A percentile compares a stretch with the other conserved stretches of the same genome.
phyloP scores from a whole-genome alignment of 2,329 filamentous ascomycete genomes.

The Exserohilum rostratum region DNA sequence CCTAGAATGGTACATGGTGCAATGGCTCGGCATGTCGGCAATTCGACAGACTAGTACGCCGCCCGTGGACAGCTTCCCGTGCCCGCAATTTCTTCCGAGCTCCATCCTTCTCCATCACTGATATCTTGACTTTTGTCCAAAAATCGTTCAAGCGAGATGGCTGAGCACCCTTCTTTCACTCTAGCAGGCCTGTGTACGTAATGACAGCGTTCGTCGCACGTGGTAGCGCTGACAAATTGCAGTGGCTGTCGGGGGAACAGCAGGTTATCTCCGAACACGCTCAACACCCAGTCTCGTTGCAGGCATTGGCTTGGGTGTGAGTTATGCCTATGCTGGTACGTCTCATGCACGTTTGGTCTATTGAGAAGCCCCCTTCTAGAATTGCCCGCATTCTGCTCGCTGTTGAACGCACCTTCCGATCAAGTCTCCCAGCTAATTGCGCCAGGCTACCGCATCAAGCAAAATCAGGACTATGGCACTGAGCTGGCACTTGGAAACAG shows the following conservation, averaged over 20 bases:
- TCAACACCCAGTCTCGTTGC: constrained; percentile 38
- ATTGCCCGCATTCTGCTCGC: not conserved
- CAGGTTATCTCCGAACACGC: constrained; percentile 35
- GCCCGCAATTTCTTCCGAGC: not conserved
- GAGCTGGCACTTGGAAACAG: constrained; percentile 38
- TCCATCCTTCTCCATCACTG: not conserved
- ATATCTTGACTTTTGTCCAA: constrained; percentile 1
- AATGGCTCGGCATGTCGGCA: constrained; percentile 6
- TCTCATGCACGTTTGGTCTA: too few species aligned
- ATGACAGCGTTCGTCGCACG: not conserved
- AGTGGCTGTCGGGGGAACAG: constrained; percentile 37
- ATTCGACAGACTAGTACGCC: not conserved
- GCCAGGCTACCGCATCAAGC: constrained; percentile 33
- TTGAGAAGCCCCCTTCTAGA: too few species aligned
- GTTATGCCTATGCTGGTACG: constrained; percentile 35
- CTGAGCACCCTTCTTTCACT: constrained; percentile 39
- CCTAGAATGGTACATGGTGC: not conserved
- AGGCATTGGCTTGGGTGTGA: constrained; percentile 32
- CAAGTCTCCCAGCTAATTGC: not conserved
- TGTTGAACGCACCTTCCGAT: not conserved
- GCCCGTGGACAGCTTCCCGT: not conserved
- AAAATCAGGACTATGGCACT: constrained; percentile 38
- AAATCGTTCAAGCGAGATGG: constrained; percentile 19
- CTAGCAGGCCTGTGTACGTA: constrained; percentile 35
- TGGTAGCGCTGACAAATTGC: constrained; percentile 4